Evolutionary conservation across 2,329 filamentous ascomycete species (phyloP).

Genomic region (Fonsecaea multimorphosa): DNA sequence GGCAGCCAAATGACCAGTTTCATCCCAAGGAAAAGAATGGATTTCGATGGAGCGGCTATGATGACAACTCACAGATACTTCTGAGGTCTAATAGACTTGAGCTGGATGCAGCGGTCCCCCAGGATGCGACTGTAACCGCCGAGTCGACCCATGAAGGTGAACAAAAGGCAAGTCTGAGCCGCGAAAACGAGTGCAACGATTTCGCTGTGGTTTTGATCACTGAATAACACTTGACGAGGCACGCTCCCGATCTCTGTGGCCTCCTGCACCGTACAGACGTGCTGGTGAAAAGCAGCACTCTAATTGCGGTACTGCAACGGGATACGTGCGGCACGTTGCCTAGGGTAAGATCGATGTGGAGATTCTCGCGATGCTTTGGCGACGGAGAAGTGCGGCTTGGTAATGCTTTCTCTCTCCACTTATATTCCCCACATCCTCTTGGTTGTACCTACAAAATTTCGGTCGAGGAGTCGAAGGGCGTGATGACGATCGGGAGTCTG

Average conservation of each 20-base stretch:
- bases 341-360: not conserved
- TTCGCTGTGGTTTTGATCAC: not conserved
- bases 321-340: not conserved
- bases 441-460: slow-evolving; percentile 9
- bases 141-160: slow-evolving; percentile 37
- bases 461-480: slow-evolving; percentile 16
- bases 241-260: not conserved
- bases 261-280: not conserved
- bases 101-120: slow-evolving; percentile 42
- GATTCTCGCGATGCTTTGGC: slow-evolving; percentile 2
- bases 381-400: slow-evolving; percentile 29
- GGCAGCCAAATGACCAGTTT: not conserved
- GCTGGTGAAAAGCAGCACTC: not conserved
- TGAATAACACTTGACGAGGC: not conserved
- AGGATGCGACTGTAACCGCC: slow-evolving; percentile 28
- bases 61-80: slow-evolving; percentile 69
- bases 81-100: slow-evolving; percentile 59
- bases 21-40: not conserved
- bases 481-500: slow-evolving; percentile 18
- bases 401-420: slow-evolving; percentile 16
- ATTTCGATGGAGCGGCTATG: slow-evolving; percentile 30
- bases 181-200: not conserved
- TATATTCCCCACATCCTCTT: slow-evolving; percentile 13
- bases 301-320: not conserved
- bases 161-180: slow-evolving; percentile 44